Evolutionary conservation across 1,284 basidiomycete genomes (phyloP), one percentile per base, ranked within the genome.

Genomic region (Mycosarcoma maydis): DNA sequence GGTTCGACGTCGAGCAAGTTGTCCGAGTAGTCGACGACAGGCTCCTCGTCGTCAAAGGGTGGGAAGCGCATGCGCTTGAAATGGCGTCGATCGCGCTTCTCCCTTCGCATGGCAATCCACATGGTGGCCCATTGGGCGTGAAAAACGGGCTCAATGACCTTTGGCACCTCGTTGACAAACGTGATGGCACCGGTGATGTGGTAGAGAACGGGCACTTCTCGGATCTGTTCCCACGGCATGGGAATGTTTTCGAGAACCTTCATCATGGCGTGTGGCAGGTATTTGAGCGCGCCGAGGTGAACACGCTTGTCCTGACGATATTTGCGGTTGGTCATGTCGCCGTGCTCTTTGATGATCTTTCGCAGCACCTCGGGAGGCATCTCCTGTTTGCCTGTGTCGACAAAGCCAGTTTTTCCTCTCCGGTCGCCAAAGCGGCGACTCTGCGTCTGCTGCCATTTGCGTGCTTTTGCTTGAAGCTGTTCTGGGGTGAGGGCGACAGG

Each of bases 51-150:
- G 78, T 99, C 96, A 79, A 98, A 99, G 0, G 96, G 96, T 32
- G 96, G 96, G 85, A 99, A 99, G n/a, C 96, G 90, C 94, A 99
- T 98, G 48, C 96, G 92, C 85, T 99, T 99, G 85, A 99, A 98
- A 83, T 99, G 96, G 50, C 96, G 87, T 80, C 96, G 91, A 83
- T 99, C 96, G 59, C 96, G 89, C 86, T 99, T 99, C 85, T 99
- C 96, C 73, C 96, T 86, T 72, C 96, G 88, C 96, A 98, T 98
- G 19, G 96, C 95, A 33, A 99, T 86, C 96, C 96, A 99, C 96
- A 98, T 98, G 4, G 92, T 92, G 77, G 93, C 94, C 96, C 96
- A 98, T 80, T 98, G 96, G 0, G 96, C 94, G 82, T 99, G 96
- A 83, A 97, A 98, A 19, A 99, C 88, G 6, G 96, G 96, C 82